Evolutionary conservation across 2,329 filamentous ascomycete species (phyloP), one percentile per base, ranked within the genome.

Genomic region (Alternaria arbusti): DNA sequence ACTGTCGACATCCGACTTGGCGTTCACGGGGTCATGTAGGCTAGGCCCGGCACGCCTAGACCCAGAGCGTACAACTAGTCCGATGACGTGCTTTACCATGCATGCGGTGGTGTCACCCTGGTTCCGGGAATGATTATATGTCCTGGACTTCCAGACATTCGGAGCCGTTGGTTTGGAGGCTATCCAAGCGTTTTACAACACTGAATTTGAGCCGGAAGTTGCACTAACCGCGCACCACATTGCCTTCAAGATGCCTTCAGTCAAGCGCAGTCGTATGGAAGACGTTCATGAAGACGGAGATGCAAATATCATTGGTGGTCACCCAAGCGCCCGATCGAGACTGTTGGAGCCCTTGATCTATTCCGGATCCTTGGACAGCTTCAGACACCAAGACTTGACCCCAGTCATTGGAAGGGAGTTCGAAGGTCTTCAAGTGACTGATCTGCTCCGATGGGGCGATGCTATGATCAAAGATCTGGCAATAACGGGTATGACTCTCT

Each of bases 401-500:
- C 84, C 84, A 8, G 77, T 82, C 17, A 86, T 87, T 64, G 85
- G 85, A 13, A 79, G 79, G 20, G 85, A 87, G 67, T 87, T 81
- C 78, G 51, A 77, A 74, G 62, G 78, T 64, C 69, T 76, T 0
- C 73, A 76, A 47, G 71, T 74, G 13, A 73, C 68, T 28, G 72
- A 76, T 46, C 57, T 76, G 26, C 69, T 79, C 15, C 75, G 78
- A 62, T 68, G 69, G 65, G 73, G 78, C 12, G 79, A 82, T 58
- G 74, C 78, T 32, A 70, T 79, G 54, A 71, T 82, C 8, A 66
- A 71, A 47, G 82, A 83, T 65, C 68, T 83, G 25, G 81, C 80
- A 36, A 88, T 91, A 64, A 90, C 87, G 1, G 86, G 89, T 91
- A 80, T 28, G 62, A 52, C 40, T 22, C 32, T 17, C 9, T 17